Evolutionary conservation across 352 stramenopile genomes (phyloP).

Genomic region (Globisporangium solare): DNA sequence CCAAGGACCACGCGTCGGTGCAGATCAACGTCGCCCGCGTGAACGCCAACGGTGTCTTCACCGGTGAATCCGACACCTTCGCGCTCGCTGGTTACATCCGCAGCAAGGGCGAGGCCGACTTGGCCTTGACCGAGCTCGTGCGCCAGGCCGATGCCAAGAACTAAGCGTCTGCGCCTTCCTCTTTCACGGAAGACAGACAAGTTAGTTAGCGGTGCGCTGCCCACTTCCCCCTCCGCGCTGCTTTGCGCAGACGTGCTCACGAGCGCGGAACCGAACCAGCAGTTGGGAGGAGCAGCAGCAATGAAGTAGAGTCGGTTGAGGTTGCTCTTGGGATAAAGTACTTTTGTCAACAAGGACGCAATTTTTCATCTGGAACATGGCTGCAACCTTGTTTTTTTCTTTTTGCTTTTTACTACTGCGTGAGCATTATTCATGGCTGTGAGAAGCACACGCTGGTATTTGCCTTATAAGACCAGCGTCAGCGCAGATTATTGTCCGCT

Average conservation of each 20-base stretch:
- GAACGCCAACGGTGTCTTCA: conserved; percentile 96
- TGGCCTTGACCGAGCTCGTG: conserved; percentile 87
- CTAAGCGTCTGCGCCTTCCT: conserved; percentile 25
- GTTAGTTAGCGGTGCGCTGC: background rate
- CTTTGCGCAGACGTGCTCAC: background rate
- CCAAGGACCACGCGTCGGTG: conserved; percentile 97
- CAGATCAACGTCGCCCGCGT: conserved; percentile 98
- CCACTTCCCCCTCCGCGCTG: no score
- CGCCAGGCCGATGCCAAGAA: conserved; percentile 77
- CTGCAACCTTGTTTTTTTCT: no score
- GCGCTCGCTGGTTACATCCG: conserved; percentile 96
- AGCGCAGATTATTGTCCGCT: no score
- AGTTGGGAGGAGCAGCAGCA: background rate
- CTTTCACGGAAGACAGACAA: background rate
- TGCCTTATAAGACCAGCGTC: no score
- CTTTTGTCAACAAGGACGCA: background rate
- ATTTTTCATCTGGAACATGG: conserved; percentile 1
- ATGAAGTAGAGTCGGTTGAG: conserved; percentile 16
- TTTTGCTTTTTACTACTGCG: no score
- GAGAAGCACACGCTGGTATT: no score
- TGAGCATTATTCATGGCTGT: no score
- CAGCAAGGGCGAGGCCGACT: conserved; percentile 93
- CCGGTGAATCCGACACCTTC: conserved; percentile 94
- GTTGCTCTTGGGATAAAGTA: conserved; percentile 12
- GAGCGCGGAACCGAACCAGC: background rate